phyloP scores from a whole-genome alignment of 805 yeast genomes.

The Barnettozyma botsteinii region DNA sequence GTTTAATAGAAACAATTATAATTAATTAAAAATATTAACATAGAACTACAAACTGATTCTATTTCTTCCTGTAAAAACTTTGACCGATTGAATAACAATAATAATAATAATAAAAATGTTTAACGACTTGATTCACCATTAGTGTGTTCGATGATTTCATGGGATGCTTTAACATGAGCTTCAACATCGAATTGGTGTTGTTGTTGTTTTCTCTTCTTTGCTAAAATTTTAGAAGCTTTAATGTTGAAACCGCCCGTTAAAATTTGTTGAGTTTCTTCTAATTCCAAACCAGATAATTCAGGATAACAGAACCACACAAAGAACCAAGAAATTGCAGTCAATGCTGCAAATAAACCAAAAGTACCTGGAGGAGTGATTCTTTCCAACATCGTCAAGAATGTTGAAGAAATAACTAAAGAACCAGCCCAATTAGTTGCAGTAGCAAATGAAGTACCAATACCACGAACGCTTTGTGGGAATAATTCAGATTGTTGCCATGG shows the following conservation, averaged over 20 bases:
- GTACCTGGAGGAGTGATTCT: constrained; percentile 95
- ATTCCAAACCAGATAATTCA: constrained; percentile 81
- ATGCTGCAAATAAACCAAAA: constrained; percentile 81
- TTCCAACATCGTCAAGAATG: constrained; percentile 90
- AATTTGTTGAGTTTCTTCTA: constrained; percentile 85
- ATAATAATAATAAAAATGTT: too few relatives aligned
- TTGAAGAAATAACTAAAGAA: constrained; percentile 81
- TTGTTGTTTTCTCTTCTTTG: constrained; percentile 36
- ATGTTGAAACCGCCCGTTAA: constrained; percentile 85
- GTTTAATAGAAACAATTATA: background rate
- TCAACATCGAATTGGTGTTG: constrained; percentile 21
- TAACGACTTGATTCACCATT: background rate
- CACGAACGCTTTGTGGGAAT: constrained; percentile 90
- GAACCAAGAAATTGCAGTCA: constrained; percentile 64
- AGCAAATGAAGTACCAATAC: constrained; percentile 84
- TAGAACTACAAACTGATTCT: too few relatives aligned
- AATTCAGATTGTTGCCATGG: constrained; percentile 98
- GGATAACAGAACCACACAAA: constrained; percentile 85
- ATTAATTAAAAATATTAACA: too few relatives aligned
- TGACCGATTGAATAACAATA: too few relatives aligned
- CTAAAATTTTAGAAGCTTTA: constrained; percentile 51
- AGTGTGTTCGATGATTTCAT: constrained; percentile 25
- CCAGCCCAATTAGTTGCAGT: constrained; percentile 97
- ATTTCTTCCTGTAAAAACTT: too few relatives aligned
- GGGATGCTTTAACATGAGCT: constrained; percentile 21